Percentiles rank a stretch among this genome's conserved stretches.
phyloP scores from a whole-genome alignment of 352 stramenopile genomes.

The Sclerospora graminicola region DNA sequence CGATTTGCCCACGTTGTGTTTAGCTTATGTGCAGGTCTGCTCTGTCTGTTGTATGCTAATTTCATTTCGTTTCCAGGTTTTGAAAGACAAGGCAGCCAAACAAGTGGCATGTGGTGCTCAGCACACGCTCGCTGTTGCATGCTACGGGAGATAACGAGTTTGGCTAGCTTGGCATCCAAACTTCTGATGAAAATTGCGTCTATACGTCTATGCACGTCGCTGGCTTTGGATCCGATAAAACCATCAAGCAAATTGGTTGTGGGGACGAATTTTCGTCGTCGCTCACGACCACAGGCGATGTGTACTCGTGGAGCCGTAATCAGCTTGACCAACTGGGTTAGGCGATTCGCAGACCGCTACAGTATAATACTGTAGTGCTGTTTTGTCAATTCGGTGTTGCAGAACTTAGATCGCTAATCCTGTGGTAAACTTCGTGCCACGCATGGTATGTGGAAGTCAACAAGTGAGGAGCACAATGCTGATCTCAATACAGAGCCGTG shows the following conservation, averaged over 20 bases:
- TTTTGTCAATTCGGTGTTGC: no score
- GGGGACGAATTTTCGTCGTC: constrained; percentile 61
- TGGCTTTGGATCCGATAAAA: constrained; percentile 16
- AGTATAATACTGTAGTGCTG: no score
- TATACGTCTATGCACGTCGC: constrained; percentile 24
- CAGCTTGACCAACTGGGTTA: constrained; percentile 61
- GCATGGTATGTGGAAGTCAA: no score
- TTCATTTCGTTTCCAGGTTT: constrained; percentile 18
- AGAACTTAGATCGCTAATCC: no score
- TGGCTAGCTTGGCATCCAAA: constrained; percentile 46
- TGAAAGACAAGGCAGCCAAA: constrained; percentile 41
- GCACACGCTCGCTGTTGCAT: constrained; percentile 57
- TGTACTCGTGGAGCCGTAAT: constrained; percentile 67
- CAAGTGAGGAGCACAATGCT: no score
- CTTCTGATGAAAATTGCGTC: constrained; percentile 27
- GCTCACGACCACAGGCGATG: constrained; percentile 34
- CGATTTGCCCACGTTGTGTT: constrained; percentile 47
- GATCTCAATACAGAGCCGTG: no score
- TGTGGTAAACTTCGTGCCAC: no score
- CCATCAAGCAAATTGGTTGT: constrained; percentile 35
- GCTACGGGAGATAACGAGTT: constrained; percentile 69
- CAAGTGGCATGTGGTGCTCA: constrained; percentile 56
- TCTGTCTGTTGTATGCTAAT: background rate
- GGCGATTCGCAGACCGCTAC: constrained; percentile 24
- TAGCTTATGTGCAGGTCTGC: background rate